These are phyloP conservation scores for Paspalum notatum DNA, from an alignment of 176 grass and related monocot genomes.

Conservation along the genomic window DNA sequence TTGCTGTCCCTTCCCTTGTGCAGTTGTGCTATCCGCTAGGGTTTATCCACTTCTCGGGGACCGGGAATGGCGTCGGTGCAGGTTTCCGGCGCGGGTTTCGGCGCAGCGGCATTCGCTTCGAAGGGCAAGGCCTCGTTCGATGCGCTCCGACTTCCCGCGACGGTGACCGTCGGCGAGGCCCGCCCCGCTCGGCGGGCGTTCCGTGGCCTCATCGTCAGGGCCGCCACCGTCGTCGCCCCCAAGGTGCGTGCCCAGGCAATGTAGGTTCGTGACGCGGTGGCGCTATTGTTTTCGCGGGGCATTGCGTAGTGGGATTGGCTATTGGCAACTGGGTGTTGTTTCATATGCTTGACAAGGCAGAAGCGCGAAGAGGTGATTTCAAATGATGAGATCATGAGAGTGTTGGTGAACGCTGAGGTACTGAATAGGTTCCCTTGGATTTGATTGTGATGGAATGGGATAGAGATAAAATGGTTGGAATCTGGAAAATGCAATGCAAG, in stretches of 20 bases:
- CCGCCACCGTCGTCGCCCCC: slow-evolving; percentile 63
- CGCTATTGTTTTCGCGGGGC: background rate
- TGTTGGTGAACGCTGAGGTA: too few species aligned
- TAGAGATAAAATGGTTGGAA: background rate
- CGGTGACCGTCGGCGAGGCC: slow-evolving; percentile 13
- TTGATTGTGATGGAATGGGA: background rate
- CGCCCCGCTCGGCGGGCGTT: slow-evolving; percentile 17
- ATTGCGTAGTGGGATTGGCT: background rate
- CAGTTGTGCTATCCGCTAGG: slow-evolving; percentile 39
- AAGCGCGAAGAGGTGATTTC: background rate
- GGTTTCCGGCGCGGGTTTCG: slow-evolving; percentile 25
- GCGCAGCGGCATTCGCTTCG: background rate
- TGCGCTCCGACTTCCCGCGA: background rate
- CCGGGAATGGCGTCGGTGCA: slow-evolving; percentile 51
- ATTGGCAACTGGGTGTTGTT: background rate
- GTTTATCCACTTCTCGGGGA: slow-evolving; percentile 36
- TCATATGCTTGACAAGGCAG: background rate
- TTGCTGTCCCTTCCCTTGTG: background rate
- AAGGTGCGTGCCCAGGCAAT: slow-evolving; percentile 57
- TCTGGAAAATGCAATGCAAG: background rate
- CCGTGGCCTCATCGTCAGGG: slow-evolving; percentile 54
- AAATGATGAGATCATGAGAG: background rate
- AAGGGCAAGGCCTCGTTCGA: slow-evolving; percentile 12
- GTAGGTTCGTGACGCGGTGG: background rate
- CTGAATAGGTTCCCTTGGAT: too few species aligned